phyloP scores from a whole-genome alignment of 1,139 yeast genomes.

The Diutina rugosa region DNA sequence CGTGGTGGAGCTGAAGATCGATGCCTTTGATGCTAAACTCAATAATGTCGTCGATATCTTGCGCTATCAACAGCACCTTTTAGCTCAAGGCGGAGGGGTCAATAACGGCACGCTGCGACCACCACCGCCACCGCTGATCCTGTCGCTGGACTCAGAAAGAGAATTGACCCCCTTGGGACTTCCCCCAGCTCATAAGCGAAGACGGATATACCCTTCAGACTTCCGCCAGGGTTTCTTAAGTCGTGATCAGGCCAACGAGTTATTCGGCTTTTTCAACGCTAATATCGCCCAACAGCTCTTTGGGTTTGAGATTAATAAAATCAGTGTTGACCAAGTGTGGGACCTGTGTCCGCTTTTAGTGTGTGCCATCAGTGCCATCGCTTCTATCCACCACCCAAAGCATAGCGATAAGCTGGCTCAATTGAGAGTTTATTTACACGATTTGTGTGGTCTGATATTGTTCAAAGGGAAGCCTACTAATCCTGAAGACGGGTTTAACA shows the following conservation, averaged over 20 bases:
- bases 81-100: not conserved
- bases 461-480: slow-evolving; percentile 25
- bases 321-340: slow-evolving; percentile 37
- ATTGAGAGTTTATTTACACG: slow-evolving; percentile 31
- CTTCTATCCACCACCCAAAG: slow-evolving; percentile 48
- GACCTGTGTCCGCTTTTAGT: slow-evolving; percentile 43
- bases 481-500: slow-evolving; percentile 43
- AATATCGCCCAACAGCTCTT: slow-evolving; percentile 53
- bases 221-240: slow-evolving; percentile 24
- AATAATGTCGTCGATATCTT: slow-evolving; percentile 28
- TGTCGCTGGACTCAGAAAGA: not conserved
- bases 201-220: slow-evolving; percentile 13
- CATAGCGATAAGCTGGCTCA: slow-evolving; percentile 18
- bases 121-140: not conserved
- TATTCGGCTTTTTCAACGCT: slow-evolving; percentile 39
- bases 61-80: slow-evolving; percentile 3
- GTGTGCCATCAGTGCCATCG: slow-evolving; percentile 49
- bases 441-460: slow-evolving; percentile 32
- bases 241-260: slow-evolving; percentile 32
- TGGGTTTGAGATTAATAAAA: slow-evolving; percentile 47
- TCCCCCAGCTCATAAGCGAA: not conserved
- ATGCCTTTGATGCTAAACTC: slow-evolving; percentile 32
- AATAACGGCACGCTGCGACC: slow-evolving; percentile 2
- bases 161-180: not conserved
- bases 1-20: slow-evolving; percentile 31